A percentile compares a stretch with the other conserved stretches of the same genome.
Evolutionary conservation across 176 grass and related monocot genomes (phyloP).

Genomic region (Areca catechu): DNA sequence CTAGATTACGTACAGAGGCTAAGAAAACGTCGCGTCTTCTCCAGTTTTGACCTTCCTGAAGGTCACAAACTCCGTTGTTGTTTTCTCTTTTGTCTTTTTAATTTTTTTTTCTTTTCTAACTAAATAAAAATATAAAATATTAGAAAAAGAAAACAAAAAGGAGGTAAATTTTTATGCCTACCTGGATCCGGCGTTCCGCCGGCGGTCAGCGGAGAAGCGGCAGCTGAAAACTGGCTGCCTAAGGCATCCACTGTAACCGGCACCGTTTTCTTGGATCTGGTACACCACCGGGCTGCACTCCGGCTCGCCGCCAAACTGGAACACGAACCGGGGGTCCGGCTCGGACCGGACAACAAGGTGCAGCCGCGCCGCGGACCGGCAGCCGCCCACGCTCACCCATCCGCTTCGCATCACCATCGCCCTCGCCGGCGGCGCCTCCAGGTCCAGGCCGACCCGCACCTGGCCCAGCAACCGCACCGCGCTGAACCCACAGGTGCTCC

Average conservation of each 20-base stretch:
- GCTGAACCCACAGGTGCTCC: conserved; percentile 44
- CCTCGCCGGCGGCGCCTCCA: conserved; percentile 28
- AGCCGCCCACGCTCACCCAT: conserved; percentile 54
- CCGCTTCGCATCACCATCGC: conserved; percentile 46
- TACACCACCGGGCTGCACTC: conserved; percentile 88
- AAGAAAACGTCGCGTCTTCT: no score
- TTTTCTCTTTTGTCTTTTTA: no score
- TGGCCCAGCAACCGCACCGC: conserved; percentile 36
- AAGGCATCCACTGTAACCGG: conserved; percentile 25
- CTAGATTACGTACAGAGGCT: no score
- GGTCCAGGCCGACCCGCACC: conserved; percentile 49
- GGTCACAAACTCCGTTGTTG: no score
- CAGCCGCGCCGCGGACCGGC: conserved; percentile 23
- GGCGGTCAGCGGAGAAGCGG: conserved; percentile 59
- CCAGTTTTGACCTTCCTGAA: no score
- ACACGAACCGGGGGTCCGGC: conserved; percentile 86
- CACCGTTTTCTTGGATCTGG: conserved; percentile 50
- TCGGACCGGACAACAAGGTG: conserved; percentile 77
- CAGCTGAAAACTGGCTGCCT: conserved; percentile 87
- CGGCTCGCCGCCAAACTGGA: conserved; percentile 89
- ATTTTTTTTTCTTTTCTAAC: no score
- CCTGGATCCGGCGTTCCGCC: conserved; percentile 42
- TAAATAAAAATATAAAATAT: no score
- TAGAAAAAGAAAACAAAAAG: no score
- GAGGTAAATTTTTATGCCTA: conserved; percentile 8